Percentiles rank a stretch among this genome's conserved stretches.
Conservation (phyloP, 441 rosid genomes). For the Gossypium lobatum region DNA sequence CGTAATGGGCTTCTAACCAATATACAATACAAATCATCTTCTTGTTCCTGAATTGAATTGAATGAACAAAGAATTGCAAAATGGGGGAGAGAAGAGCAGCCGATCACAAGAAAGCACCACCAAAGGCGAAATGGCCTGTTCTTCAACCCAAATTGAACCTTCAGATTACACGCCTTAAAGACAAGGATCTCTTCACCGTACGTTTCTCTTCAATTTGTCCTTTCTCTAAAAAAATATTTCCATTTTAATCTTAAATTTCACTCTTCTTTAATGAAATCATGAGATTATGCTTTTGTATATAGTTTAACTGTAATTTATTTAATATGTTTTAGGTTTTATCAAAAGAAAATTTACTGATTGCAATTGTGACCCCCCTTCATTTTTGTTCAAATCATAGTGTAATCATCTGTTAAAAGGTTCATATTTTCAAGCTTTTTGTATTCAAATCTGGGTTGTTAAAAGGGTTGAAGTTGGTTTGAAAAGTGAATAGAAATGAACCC, state of each 20-base stretch:
- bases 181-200: slow-evolving; percentile 82
- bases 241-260: background rate
- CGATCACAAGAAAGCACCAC: slow-evolving; percentile 17
- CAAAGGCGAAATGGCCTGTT: slow-evolving; percentile 53
- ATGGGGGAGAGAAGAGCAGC: slow-evolving; percentile 42
- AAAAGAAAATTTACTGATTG: background rate
- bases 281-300: background rate
- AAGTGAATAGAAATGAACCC: background rate
- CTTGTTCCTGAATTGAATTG: background rate
- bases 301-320: background rate
- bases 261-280: background rate
- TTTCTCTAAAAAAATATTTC: background rate
- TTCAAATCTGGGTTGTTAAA: background rate
- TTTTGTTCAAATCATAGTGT: background rate
- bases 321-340: background rate
- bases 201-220: slow-evolving; percentile 7
- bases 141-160: slow-evolving; percentile 63
- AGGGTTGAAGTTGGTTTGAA: background rate
- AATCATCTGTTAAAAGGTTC: background rate
- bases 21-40: background rate
- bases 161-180: slow-evolving; percentile 53
- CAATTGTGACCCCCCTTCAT: background rate
- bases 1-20: background rate
- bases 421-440: background rate
- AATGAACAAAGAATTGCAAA: slow-evolving; percentile 28